A percentile compares a stretch with the other conserved stretches of the same genome.
These are phyloP conservation scores for Lasiodiplodia theobromae DNA, from an alignment of 2,329 filamentous ascomycete genomes.

Conservation along the genomic window DNA sequence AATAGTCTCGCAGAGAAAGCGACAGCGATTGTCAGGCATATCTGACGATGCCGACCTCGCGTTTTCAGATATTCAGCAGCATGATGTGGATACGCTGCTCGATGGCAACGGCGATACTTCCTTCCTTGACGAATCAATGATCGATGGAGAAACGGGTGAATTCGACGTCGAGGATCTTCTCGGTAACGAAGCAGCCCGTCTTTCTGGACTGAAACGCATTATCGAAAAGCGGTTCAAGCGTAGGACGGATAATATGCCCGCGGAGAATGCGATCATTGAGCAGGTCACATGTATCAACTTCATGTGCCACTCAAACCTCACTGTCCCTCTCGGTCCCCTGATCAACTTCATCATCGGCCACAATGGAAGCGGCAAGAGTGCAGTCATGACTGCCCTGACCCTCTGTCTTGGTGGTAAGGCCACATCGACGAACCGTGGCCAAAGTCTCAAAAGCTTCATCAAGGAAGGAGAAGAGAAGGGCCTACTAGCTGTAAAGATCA, in stretches of 20 bases:
- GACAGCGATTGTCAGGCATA: conserved; percentile 3
- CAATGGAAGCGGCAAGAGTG: conserved; percentile 97
- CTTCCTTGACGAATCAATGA: not conserved
- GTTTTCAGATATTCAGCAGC: not conserved
- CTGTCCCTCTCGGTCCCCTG: conserved; percentile 85
- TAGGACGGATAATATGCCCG: conserved; percentile 66
- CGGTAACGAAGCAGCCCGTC: conserved; percentile 1
- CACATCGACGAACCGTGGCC: conserved; percentile 88
- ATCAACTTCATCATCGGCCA: conserved; percentile 99
- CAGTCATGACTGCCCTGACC: conserved; percentile 89
- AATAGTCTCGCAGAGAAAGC: conserved; percentile 12
- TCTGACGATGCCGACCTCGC: not conserved
- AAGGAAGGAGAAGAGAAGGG: conserved; percentile 67
- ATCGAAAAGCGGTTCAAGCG: conserved; percentile 32
- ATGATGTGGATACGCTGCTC: not conserved
- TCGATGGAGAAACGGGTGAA: conserved; percentile 6
- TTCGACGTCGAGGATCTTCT: conserved; percentile 1
- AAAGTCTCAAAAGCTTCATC: conserved; percentile 86
- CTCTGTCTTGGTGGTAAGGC: conserved; percentile 96
- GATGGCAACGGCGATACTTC: not conserved
- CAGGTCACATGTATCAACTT: conserved; percentile 89
- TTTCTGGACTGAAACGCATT: not conserved
- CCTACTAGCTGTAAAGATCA: conserved; percentile 72
- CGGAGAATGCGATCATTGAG: conserved; percentile 87
- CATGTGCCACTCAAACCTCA: conserved; percentile 89